Conservation (phyloP, 108 stramenopile genomes). For the Chaetoceros muelleri region DNA sequence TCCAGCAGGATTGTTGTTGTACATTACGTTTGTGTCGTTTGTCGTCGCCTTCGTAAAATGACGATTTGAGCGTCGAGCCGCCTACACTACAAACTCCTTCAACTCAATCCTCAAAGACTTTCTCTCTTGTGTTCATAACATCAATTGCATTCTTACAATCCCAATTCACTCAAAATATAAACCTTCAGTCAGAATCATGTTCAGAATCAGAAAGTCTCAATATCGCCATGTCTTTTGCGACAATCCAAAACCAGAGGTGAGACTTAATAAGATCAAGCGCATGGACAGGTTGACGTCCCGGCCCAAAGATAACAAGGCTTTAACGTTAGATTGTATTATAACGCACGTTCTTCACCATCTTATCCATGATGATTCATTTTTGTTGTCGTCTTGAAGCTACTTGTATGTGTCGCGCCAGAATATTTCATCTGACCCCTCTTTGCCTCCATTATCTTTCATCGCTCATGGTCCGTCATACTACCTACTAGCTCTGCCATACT, state of each 20-base stretch:
- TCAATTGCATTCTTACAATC: too few relatives aligned
- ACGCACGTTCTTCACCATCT: not conserved
- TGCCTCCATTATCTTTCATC: not conserved
- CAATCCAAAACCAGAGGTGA: conserved; percentile 74
- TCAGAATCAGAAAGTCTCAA: conserved; percentile 80
- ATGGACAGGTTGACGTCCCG: not conserved
- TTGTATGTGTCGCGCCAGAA: not conserved
- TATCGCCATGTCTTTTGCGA: conserved; percentile 87
- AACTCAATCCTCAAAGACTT: too few relatives aligned
- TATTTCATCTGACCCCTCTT: not conserved
- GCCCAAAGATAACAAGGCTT: not conserved
- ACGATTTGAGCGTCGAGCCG: too few relatives aligned
- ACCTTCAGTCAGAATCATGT: conserved; percentile 29
- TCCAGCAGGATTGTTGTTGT: too few relatives aligned
- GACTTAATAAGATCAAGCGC: conserved; percentile 5
- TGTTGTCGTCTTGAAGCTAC: not conserved
- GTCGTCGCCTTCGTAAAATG: too few relatives aligned
- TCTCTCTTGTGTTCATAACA: too few relatives aligned
- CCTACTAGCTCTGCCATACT: conserved; percentile 53
- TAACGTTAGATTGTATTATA: not conserved
- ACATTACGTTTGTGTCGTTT: too few relatives aligned
- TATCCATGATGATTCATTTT: not conserved
- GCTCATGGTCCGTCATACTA: not conserved
- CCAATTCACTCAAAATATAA: not conserved
- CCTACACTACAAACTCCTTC: too few relatives aligned